Evolutionary conservation across 2,329 filamentous ascomycete genomes (phyloP).

Genomic region (Venturia oleaginea): DNA sequence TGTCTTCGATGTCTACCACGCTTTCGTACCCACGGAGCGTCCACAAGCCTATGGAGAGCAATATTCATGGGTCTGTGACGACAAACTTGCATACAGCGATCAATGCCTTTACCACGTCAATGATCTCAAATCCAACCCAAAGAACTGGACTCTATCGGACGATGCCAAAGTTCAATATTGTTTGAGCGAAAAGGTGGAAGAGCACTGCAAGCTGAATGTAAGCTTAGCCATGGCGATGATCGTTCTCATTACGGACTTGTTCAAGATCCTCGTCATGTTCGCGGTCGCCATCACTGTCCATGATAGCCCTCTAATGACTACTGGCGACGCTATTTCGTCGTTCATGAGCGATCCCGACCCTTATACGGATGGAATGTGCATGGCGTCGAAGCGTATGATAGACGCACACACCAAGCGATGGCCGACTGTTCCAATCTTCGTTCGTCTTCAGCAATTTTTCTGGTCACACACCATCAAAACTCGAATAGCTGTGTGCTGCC

Average conservation of each 20-base stretch:
- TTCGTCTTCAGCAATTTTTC: neutral
- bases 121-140: conserved; percentile 8
- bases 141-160: conserved; percentile 13
- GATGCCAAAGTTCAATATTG: conserved; percentile 20
- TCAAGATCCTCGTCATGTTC: conserved; percentile 21
- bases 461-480: conserved; percentile 13
- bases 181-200: conserved; percentile 17
- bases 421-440: conserved; percentile 3
- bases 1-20: conserved; percentile 13
- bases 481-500: neutral
- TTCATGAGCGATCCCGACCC: conserved; percentile 20
- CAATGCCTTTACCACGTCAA: conserved; percentile 12
- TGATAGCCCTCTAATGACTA: conserved; percentile 20
- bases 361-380: conserved; percentile 18
- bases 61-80: conserved; percentile 15
- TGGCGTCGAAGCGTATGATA: conserved; percentile 14
- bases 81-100: conserved; percentile 6
- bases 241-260: conserved; percentile 20
- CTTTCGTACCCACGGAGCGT: conserved; percentile 8
- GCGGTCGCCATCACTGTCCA: conserved; percentile 18
- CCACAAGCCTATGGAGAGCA: conserved; percentile 10
- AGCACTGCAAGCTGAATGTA: conserved; percentile 22
- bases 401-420: conserved; percentile 3
- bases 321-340: conserved; percentile 23
- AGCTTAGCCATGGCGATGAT: conserved; percentile 20